Percentiles rank a stretch among this genome's conserved stretches.
These are phyloP conservation scores for Penicillium digitatum DNA, from an alignment of 2,329 filamentous ascomycete genomes.

Conservation along the genomic window DNA sequence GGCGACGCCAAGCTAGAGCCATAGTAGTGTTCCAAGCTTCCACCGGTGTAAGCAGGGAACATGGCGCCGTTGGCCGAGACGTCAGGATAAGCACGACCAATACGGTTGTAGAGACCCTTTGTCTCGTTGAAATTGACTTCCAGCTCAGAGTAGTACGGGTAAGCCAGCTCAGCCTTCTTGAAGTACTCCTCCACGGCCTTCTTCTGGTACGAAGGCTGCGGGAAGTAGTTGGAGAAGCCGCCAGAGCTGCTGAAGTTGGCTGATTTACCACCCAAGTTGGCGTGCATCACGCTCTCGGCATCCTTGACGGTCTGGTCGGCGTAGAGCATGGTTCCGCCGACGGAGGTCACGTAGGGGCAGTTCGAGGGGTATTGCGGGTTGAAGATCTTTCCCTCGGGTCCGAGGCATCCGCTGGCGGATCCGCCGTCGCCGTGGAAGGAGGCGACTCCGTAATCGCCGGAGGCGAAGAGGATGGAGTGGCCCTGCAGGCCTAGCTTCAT, in stretches of 20 bases:
- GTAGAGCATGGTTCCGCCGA: slow-evolving; percentile 41
- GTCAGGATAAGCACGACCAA: slow-evolving; percentile 50
- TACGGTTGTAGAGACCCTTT: slow-evolving; percentile 42
- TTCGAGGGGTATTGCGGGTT: slow-evolving; percentile 48
- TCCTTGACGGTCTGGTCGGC: slow-evolving; percentile 25
- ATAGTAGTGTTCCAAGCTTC: slow-evolving; percentile 21
- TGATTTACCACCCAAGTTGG: slow-evolving; percentile 25
- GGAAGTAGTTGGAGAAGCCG: slow-evolving; percentile 48
- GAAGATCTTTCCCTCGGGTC: slow-evolving; percentile 44
- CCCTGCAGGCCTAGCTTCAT: slow-evolving; percentile 49
- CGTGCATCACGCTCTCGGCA: slow-evolving; percentile 32
- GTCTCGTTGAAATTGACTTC: slow-evolving; percentile 38
- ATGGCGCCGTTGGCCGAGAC: slow-evolving; percentile 46
- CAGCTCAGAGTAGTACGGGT: slow-evolving; percentile 31
- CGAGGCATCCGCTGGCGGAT: slow-evolving; percentile 37
- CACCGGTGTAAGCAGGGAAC: slow-evolving; percentile 22
- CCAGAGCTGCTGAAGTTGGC: slow-evolving; percentile 41
- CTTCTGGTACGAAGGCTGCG: slow-evolving; percentile 43
- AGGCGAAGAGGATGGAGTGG: slow-evolving; percentile 30
- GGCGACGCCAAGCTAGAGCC: slow-evolving; percentile 30
- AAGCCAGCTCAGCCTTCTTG: slow-evolving; percentile 24
- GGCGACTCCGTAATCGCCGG: slow-evolving; percentile 32
- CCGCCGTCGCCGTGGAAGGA: slow-evolving; percentile 40
- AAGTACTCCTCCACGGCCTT: slow-evolving; percentile 44
- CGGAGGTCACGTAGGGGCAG: slow-evolving; percentile 52